These are phyloP conservation scores for Naganishia vaughanmartiniae DNA, from an alignment of 768 basidiomycete species.

Conservation along the genomic window DNA sequence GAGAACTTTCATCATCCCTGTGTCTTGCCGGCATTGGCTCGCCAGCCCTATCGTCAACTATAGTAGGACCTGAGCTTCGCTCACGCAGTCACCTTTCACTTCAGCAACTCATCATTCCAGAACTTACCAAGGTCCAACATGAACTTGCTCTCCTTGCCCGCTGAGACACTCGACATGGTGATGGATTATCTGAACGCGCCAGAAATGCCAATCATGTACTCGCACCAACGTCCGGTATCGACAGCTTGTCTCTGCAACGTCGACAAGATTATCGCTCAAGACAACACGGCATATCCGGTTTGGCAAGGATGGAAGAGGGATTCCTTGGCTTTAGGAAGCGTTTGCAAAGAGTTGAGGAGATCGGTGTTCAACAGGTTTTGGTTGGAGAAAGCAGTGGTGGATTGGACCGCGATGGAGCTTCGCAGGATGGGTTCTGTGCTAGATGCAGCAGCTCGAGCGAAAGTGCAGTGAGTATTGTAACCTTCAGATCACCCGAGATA, in stretches of 20 bases:
- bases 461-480: not conserved
- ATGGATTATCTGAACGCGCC: too few species aligned
- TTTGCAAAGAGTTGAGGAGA: not conserved
- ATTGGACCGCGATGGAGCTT: not conserved
- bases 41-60: too few species aligned
- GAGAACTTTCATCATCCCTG: too few species aligned
- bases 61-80: too few species aligned
- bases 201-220: too few species aligned
- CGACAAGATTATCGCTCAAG: constrained; percentile 4
- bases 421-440: not conserved
- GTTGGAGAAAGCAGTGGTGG: constrained; percentile 5
- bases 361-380: not conserved
- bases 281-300: not conserved
- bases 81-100: too few species aligned
- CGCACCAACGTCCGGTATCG: not conserved
- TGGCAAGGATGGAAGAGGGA: constrained; percentile 14
- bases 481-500: not conserved
- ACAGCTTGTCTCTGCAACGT: not conserved
- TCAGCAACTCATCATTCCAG: too few species aligned
- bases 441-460: not conserved
- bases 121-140: too few species aligned
- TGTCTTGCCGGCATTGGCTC: too few species aligned
- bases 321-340: not conserved
- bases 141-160: too few species aligned
- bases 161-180: too few species aligned